Base-by-base conservation (phyloP, 495 filamentous ascomycete genomes). In the Aspergillus avenaceus region DNA sequence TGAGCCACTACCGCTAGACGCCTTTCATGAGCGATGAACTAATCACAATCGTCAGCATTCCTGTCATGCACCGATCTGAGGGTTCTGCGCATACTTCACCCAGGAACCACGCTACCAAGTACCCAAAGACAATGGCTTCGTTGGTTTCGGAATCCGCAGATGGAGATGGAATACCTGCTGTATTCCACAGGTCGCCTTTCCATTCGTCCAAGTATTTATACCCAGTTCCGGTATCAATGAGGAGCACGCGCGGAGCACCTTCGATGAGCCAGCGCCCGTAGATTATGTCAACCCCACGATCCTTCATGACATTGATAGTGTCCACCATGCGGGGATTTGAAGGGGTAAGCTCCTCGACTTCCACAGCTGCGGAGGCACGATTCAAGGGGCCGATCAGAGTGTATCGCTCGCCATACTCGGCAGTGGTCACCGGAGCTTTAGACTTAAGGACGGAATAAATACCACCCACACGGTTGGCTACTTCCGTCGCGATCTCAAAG, bases 371-470 rank as follows among this genome's bases (percentile, higher is more conserved):
- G 4, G 93, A 97, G 52, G 84, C 78, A 56, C 85, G 83, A 65
- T 97, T 97, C 61, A 96, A 82, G 42, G 93, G 93, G 5, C 93
- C 93, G 67, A 98, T 91, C 42, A 98, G 78, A 32, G 89, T 95
- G 72, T 98, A 98, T 49, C 90, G 83, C 48, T 96, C 89, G 59
- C 93, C 95, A 92, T 97, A 98, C 69, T 98, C 93, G 14, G 90
- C 90, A 0, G 93, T 96, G 23, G 93, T 98, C 41, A 98, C 92
- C 8, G 93, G 91, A 16, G 93, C 92, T 69, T 98, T 98, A 45
- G 93, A 98, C 73, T 98, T 98, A 64, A 98, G 83, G 45, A 98
- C 93, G 12, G 92, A 97, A 75, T 98, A 98, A 72, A 98, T 98
- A 54, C 93, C 93, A 62, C 93, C 93, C 49, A 98, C 93, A 73